Base-by-base conservation (phyloP, 208 protist genomes). In the Trypanosoma caninum region DNA sequence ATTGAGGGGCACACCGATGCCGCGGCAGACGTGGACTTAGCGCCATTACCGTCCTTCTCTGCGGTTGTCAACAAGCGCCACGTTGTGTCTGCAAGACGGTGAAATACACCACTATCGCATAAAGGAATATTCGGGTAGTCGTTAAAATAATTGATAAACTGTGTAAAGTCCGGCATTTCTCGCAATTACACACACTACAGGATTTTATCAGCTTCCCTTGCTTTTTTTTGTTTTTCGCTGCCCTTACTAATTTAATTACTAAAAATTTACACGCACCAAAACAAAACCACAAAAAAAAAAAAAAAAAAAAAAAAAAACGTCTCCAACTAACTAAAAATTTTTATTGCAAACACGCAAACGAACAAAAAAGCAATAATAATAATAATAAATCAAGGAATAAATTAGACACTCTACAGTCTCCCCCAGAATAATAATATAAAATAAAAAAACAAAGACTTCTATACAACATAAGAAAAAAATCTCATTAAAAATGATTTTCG, bases 61-160 rank as follows among this genome's bases (percentile, higher is more conserved):
- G 73, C 74, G 16, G 77, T 52, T 30, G 80, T 70, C 50, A 89
- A 35, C 22, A 78, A 54, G 27, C 82, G 79, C 86, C 86, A 93
- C 33, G 79, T 79, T 25, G 75, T 77, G 61, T 93, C 86, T 1
- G 78, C 76, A 16, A 79, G 60, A 11, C 82, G 79, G 28, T 60
- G 72, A 64, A 84, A 72, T 18, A 61, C 68, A 46, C 63, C 60
- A 37, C 52, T 73, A 44, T 69, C 59, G 37, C 22, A 78, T 61
- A 56, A 46, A 22, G 54, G 79, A 71, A 41, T 80, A 68, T 50
- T 79, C 57, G 41, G 80, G 66, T 72, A 75, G 18, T 74, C 67
- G 65, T 89, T 94, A 57, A 91, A 81, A 61, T 81, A 83, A 65
- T 93, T 93, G 27, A 91, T 75, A 22, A 94, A 89, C 45, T 84